These are phyloP conservation scores for Nephelium lappaceum DNA, from an alignment of 345 rosid species.

Conservation along the genomic window DNA sequence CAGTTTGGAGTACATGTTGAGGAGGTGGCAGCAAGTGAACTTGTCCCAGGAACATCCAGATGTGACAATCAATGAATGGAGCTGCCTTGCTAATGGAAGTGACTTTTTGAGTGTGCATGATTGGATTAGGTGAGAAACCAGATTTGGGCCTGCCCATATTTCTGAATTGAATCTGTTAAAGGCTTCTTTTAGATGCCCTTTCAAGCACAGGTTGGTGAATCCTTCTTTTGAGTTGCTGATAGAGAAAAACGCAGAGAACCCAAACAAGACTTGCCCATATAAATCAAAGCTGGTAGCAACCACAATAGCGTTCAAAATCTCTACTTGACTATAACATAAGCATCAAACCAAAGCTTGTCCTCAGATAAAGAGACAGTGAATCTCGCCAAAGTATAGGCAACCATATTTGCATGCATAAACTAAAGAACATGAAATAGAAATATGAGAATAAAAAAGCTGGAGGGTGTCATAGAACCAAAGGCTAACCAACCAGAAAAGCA, in stretches of 20 bases:
- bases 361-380: too few species aligned
- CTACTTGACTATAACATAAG: too few species aligned
- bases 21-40: slow-evolving; percentile 69
- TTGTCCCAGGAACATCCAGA: slow-evolving; percentile 67
- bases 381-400: too few species aligned
- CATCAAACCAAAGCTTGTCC: too few species aligned
- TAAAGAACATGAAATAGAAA: too few species aligned
- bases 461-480: too few species aligned
- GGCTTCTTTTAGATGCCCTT: slow-evolving; percentile 62
- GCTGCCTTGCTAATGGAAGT: slow-evolving; percentile 50
- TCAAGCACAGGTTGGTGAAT: slow-evolving; percentile 50
- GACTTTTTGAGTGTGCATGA: slow-evolving; percentile 46
- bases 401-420: too few species aligned
- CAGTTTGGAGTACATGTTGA: slow-evolving; percentile 71
- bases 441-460: too few species aligned
- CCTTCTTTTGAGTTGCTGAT: slow-evolving; percentile 21
- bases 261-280: slow-evolving; percentile 21
- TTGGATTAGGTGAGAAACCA: slow-evolving; percentile 58
- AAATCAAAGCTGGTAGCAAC: neutral
- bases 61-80: slow-evolving; percentile 63
- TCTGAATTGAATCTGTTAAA: slow-evolving; percentile 42
- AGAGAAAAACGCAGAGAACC: slow-evolving; percentile 28
- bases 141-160: slow-evolving; percentile 63
- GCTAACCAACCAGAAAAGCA: too few species aligned
- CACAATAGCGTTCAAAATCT: too few species aligned